phyloP scores from a whole-genome alignment of 2,329 filamentous ascomycete species.

The Basipetospora chlamydospora region DNA sequence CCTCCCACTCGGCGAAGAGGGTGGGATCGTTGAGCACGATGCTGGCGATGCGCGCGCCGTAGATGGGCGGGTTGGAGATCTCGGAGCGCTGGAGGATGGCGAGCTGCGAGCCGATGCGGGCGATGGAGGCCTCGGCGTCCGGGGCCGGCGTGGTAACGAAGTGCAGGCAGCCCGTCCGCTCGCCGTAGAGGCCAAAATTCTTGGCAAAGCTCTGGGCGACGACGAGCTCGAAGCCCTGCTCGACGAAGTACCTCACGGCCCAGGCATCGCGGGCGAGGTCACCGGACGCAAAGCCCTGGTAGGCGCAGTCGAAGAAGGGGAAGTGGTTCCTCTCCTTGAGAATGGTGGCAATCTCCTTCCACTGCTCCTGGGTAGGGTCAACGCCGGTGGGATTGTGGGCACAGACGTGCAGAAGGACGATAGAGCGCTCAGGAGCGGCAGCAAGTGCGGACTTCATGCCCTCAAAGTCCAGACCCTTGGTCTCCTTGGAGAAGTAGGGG shows the following conservation, averaged over 20 bases:
- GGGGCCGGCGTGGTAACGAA: conserved; percentile 62
- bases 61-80: conserved; percentile 92
- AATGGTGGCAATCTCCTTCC: conserved; percentile 72
- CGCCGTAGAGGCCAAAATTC: conserved; percentile 94
- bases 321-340: conserved; percentile 73
- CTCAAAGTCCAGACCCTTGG: conserved; percentile 81
- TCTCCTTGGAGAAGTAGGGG: conserved; percentile 84
- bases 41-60: conserved; percentile 79
- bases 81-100: conserved; percentile 91
- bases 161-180: conserved; percentile 94
- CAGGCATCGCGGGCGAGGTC: conserved; percentile 73
- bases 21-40: conserved; percentile 67
- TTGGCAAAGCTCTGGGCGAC: conserved; percentile 93
- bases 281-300: conserved; percentile 94
- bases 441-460: conserved; percentile 66
- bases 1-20: conserved; percentile 85
- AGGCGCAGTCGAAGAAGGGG: conserved; percentile 96
- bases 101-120: conserved; percentile 70
- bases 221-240: conserved; percentile 78
- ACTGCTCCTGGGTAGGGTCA: conserved; percentile 85
- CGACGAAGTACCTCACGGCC: conserved; percentile 88
- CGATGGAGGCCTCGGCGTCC: conserved; percentile 46
- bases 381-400: conserved; percentile 98
- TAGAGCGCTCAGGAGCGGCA: conserved; percentile 59
- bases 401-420: conserved; percentile 87